Percentiles rank a stretch among this genome's conserved stretches.
Conservation (phyloP, 305 asterid species). For the Rubia peregrina region DNA sequence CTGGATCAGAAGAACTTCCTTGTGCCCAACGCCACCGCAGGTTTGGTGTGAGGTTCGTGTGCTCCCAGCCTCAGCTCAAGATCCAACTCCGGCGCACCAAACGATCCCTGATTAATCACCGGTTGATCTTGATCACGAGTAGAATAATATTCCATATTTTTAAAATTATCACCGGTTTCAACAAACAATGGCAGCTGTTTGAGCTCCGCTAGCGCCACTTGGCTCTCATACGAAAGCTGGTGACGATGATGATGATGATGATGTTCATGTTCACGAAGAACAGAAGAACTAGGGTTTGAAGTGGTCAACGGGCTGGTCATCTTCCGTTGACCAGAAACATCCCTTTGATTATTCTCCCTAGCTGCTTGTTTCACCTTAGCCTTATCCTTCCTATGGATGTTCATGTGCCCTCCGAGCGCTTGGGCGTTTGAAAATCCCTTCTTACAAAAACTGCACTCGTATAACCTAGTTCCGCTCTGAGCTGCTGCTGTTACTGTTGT, state of each 20-base stretch:
- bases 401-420: constrained; percentile 28
- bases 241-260: neutral
- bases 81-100: constrained; percentile 18
- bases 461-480: constrained; percentile 1
- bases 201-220: constrained; percentile 8
- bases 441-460: constrained; percentile 28
- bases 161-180: neutral
- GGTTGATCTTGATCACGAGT: neutral
- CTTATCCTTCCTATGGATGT: constrained; percentile 25
- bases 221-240: neutral
- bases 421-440: constrained; percentile 26
- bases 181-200: constrained; percentile 18
- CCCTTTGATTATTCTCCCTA: neutral
- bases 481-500: neutral
- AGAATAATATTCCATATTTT: neutral
- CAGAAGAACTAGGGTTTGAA: neutral
- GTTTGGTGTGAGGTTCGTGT: constrained; percentile 10
- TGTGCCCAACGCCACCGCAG: constrained; percentile 7
- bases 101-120: too few relatives aligned
- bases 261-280: neutral
- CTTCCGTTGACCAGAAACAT: neutral
- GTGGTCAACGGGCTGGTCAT: constrained; percentile 10
- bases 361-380: constrained; percentile 19
- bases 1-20: constrained; percentile 20
- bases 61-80: constrained; percentile 23